A percentile compares a stretch with the other conserved stretches of the same genome.
phyloP scores from a whole-genome alignment of 805 yeast species.

The Saccharomycopsis fodiens region DNA sequence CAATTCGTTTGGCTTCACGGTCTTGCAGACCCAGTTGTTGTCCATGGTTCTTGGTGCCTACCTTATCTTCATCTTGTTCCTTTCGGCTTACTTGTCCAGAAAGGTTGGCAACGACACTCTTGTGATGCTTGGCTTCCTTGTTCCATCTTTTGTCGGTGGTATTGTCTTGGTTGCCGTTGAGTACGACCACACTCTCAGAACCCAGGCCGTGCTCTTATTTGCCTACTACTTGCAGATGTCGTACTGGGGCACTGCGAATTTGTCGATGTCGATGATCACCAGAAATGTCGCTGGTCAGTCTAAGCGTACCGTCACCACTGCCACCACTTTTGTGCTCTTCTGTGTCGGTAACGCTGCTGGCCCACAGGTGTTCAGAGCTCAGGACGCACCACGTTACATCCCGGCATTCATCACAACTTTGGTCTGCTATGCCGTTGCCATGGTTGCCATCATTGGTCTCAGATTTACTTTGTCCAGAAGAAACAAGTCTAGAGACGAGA shows the following conservation, averaged over 20 bases:
- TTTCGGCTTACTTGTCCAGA: conserved; percentile 24
- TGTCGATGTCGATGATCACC: conserved; percentile 23
- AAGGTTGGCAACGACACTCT: conserved; percentile 21
- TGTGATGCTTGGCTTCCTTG: conserved; percentile 24
- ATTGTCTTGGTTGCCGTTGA: conserved; percentile 25
- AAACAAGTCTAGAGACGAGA: conserved; percentile 37
- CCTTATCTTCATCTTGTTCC: conserved; percentile 24
- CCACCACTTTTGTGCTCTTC: conserved; percentile 52
- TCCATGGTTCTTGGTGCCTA: conserved; percentile 30
- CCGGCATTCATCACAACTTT: conserved; percentile 49
- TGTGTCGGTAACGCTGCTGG: conserved; percentile 52
- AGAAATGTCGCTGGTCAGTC: conserved; percentile 63
- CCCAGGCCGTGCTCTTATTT: conserved; percentile 26
- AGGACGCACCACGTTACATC: conserved; percentile 38
- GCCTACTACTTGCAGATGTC: conserved; percentile 27
- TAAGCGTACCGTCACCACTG: conserved; percentile 48
- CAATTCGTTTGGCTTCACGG: conserved; percentile 27
- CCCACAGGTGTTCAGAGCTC: conserved; percentile 40
- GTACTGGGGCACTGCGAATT: conserved; percentile 24
- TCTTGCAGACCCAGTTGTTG: conserved; percentile 27
- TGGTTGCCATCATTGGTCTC: conserved; percentile 29
- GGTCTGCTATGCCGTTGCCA: conserved; percentile 38
- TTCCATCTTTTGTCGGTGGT: conserved; percentile 30
- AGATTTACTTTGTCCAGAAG: conserved; percentile 29
- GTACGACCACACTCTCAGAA: conserved; percentile 22